Percentiles rank a stretch among this genome's conserved stretches.
Conservation (phyloP, 495 filamentous ascomycete genomes). For the Trichoderma asperelloides region DNA sequence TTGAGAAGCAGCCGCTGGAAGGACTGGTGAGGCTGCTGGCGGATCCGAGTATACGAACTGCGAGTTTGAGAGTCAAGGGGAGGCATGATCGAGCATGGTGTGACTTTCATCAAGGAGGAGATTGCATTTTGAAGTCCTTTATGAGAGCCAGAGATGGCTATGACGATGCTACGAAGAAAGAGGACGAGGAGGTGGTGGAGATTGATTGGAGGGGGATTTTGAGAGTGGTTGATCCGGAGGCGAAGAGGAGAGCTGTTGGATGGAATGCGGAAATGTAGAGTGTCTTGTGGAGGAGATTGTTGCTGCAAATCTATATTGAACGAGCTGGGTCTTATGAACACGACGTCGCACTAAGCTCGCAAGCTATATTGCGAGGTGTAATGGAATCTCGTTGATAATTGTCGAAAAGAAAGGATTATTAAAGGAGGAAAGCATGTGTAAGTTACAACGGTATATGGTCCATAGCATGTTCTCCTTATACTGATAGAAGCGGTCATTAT, state of each 20-base stretch:
- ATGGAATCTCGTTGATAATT: too few species aligned
- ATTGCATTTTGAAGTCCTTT: background rate
- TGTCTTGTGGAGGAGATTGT: background rate
- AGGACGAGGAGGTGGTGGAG: background rate
- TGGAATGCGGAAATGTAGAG: background rate
- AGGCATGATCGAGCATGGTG: conserved; percentile 3
- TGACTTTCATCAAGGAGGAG: background rate
- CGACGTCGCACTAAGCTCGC: too few species aligned
- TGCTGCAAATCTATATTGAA: background rate
- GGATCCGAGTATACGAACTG: background rate
- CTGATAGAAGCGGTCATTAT: too few species aligned
- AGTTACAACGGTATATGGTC: too few species aligned
- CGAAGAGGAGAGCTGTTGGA: background rate
- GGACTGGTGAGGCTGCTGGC: conserved; percentile 6
- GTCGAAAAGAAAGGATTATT: too few species aligned
- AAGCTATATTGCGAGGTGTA: too few species aligned
- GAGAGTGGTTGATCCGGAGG: background rate
- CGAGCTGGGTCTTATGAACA: background rate
- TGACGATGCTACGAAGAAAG: background rate
- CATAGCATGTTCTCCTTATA: too few species aligned
- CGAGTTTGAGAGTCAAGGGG: background rate
- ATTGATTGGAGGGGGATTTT: conserved; percentile 5
- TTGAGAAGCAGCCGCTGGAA: background rate
- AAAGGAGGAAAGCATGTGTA: too few species aligned
- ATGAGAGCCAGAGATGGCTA: background rate